Conservation (phyloP, 192 early-diverging fungal genomes). For the Podila minutissima region DNA sequence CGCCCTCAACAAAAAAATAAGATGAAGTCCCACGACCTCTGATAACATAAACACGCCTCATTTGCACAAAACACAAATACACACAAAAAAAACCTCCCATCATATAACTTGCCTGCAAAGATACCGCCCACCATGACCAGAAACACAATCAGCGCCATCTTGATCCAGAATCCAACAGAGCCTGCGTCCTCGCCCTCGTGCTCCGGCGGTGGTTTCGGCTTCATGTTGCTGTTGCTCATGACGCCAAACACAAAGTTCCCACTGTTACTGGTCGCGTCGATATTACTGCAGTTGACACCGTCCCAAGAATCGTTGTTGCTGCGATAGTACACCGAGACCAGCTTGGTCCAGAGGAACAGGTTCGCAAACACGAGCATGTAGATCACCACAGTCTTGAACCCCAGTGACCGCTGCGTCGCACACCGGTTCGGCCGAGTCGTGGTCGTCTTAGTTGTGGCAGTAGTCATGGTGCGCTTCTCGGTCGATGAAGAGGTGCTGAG, state of each 20-base stretch:
- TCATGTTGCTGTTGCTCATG: neutral
- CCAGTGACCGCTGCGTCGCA: neutral
- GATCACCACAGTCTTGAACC: slow-evolving; percentile 33
- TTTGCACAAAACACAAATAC: slow-evolving; percentile 2
- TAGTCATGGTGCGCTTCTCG: neutral
- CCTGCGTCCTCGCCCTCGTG: slow-evolving; percentile 13
- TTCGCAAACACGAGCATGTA: slow-evolving; percentile 41
- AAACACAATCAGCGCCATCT: slow-evolving; percentile 59
- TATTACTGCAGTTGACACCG: neutral
- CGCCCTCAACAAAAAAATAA: no score
- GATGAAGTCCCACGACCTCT: no score
- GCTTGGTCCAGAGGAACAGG: slow-evolving; percentile 24
- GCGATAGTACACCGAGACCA: neutral
- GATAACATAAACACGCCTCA: neutral
- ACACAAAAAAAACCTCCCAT: slow-evolving; percentile 8
- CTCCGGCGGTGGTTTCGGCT: slow-evolving; percentile 3
- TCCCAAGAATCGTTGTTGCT: neutral
- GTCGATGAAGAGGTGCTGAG: neutral
- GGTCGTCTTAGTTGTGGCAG: neutral
- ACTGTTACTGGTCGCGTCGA: neutral
- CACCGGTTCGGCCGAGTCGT: neutral
- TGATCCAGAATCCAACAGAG: slow-evolving; percentile 53
- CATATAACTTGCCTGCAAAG: slow-evolving; percentile 69
- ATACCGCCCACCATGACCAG: slow-evolving; percentile 81
- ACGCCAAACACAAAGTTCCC: neutral